Percentiles rank a stretch among this genome's conserved stretches.
phyloP scores from a whole-genome alignment of 345 rosid genomes.

The Sisymbrium irio region DNA sequence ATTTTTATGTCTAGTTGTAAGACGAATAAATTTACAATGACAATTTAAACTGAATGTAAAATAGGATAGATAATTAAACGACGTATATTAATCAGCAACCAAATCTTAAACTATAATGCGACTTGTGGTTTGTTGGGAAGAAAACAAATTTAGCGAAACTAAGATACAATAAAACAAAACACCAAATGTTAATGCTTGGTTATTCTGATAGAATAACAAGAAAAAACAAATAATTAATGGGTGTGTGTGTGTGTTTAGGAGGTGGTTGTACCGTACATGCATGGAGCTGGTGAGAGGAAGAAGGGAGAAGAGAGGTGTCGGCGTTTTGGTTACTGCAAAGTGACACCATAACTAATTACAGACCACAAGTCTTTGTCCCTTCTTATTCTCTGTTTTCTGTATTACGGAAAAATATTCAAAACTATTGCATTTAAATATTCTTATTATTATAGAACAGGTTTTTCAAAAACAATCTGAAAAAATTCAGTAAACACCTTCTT shows the following conservation, averaged over 20 bases:
- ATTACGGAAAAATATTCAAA: background rate
- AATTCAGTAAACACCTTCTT: background rate
- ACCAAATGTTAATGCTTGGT: background rate
- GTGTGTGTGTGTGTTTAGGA: slow-evolving; percentile 13
- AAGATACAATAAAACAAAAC: background rate
- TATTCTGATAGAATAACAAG: background rate
- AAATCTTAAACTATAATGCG: background rate
- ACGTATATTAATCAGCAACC: background rate
- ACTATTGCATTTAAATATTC: slow-evolving; percentile 6
- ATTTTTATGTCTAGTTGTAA: background rate
- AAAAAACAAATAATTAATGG: background rate
- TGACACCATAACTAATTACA: slow-evolving; percentile 75
- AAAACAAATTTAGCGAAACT: slow-evolving; percentile 10
- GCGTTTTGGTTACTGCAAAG: slow-evolving; percentile 37
- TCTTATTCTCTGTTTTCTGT: slow-evolving; percentile 20
- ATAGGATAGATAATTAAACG: background rate
- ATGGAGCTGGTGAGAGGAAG: slow-evolving; percentile 42
- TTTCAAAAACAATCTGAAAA: too few relatives aligned
- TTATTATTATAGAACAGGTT: too few relatives aligned
- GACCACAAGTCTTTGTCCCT: slow-evolving; percentile 77
- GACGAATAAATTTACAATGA: background rate
- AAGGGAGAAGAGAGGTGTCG: slow-evolving; percentile 20
- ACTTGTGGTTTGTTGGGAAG: slow-evolving; percentile 21
- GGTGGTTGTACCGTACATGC: slow-evolving; percentile 40
- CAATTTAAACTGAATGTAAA: background rate